A percentile compares a stretch with the other conserved stretches of the same genome.
phyloP scores from a whole-genome alignment of 2,329 filamentous ascomycete genomes.

The Paraphaeosphaeria sporulosa region DNA sequence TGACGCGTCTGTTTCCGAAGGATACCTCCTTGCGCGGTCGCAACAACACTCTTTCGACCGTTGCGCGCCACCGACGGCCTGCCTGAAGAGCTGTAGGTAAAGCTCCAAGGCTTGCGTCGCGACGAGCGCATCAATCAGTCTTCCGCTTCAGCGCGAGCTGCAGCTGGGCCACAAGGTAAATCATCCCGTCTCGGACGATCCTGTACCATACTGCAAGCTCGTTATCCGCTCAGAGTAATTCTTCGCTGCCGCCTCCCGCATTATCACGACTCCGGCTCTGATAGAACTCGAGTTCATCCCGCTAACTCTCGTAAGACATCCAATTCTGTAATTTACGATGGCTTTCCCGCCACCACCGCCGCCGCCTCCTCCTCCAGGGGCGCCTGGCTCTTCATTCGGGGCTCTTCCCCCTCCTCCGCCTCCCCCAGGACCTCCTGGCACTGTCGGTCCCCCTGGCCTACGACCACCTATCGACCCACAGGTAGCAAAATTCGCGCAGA shows the following conservation, averaged over 20 bases:
- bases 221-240: background rate
- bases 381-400: slow-evolving; percentile 34
- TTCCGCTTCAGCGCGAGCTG: slow-evolving; percentile 17
- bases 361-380: slow-evolving; percentile 54
- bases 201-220: background rate
- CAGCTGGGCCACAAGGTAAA: slow-evolving; percentile 14
- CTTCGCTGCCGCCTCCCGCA: background rate
- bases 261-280: background rate
- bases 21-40: slow-evolving; percentile 20
- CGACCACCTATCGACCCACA: slow-evolving; percentile 82
- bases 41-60: background rate
- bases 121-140: slow-evolving; percentile 17
- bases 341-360: slow-evolving; percentile 38
- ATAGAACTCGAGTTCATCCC: background rate
- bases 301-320: slow-evolving; percentile 2
- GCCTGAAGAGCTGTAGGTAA: slow-evolving; percentile 34
- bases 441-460: slow-evolving; percentile 67
- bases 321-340: slow-evolving; percentile 23
- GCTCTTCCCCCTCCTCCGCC: slow-evolving; percentile 64
- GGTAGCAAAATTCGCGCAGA: slow-evolving; percentile 93
- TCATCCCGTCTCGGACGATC: background rate
- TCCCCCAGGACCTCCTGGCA: slow-evolving; percentile 59
- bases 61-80: slow-evolving; percentile 16
- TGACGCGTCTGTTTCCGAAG: slow-evolving; percentile 27
- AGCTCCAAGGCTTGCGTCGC: slow-evolving; percentile 31